phyloP scores from a whole-genome alignment of 108 stramenopile genomes.

The Pseudonitzschia pungens region DNA sequence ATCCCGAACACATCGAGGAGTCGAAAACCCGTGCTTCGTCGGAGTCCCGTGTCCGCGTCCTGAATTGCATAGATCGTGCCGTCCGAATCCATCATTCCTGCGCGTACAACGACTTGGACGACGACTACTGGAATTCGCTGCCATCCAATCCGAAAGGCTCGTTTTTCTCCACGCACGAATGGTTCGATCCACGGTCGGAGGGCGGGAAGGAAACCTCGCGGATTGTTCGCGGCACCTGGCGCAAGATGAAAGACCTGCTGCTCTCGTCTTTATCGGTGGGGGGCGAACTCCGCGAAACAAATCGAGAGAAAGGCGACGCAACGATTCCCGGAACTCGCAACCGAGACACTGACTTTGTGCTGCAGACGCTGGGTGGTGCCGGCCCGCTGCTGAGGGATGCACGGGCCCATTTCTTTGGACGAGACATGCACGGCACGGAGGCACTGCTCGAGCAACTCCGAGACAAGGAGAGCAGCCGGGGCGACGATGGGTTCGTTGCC shows the following conservation, averaged over 20 bases:
- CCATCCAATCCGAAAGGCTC: neutral
- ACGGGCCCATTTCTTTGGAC: constrained; percentile 19
- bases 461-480: neutral
- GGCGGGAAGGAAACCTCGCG: neutral
- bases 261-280: too few relatives aligned
- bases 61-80: neutral
- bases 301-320: too few relatives aligned
- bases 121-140: constrained; percentile 4
- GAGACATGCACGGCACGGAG: constrained; percentile 15
- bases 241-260: neutral
- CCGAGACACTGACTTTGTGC: neutral
- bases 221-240: neutral
- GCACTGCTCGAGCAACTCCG: neutral
- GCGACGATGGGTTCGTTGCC: neutral
- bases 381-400: constrained; percentile 2
- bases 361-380: constrained; percentile 1
- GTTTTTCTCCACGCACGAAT: neutral
- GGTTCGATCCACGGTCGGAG: neutral
- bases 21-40: neutral
- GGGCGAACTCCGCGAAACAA: too few relatives aligned
- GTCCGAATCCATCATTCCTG: neutral
- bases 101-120: neutral
- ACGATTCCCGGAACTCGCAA: too few relatives aligned
- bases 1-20: neutral
- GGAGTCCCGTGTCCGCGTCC: neutral